Evolutionary conservation across 2,329 filamentous ascomycete genomes (phyloP), one percentile per base, ranked within the genome.

Genomic region (Akanthomyces dipterigenus): DNA sequence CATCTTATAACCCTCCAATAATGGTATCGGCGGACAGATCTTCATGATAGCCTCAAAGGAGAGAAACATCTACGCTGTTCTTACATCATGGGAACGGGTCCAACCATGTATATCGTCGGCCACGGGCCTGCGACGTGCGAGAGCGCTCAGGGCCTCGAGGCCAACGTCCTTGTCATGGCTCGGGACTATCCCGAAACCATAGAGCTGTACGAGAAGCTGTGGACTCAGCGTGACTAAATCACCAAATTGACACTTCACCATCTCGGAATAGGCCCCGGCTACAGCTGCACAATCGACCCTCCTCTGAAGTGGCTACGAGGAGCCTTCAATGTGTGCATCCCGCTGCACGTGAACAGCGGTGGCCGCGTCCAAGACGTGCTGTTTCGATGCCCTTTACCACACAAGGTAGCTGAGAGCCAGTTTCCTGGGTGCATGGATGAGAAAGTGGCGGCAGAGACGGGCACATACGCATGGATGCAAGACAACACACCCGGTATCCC

Each of bases 401-500:
- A 22, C 20, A 46, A 46, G 4, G 6, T 46, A n/a, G 18, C 43
- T 5, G 20, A 46, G 8, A 11, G 7, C 4, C 20, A 12, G 9
- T 12, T 22, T 5, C 18, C 18, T 5, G 43, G 43, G n/a, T 5
- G 24, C 43, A n/a, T 46, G 7, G 40, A 46, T 3, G 20, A 46
- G 5, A 46, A 46, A 24, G 16, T 46, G 5, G 43, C n/a, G 4
- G 6, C 5, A n/a, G 43, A 46, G 18, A n/a, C 12, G 12, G 43
- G 14, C 7, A 24, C 43, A 12, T 24, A 46, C 24, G 43, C 43
- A 5, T 24, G 43, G 20, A 46, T 46, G 43, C 43, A 46, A n/a
- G 43, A 46, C 16, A 31, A 31, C 31, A 31, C 64, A 48, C 63
- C 64, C 2, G 40, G 58, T 49, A 58, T 66, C 16, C 64, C 43